phyloP scores from a whole-genome alignment of 768 basidiomycete genomes.

The Mycena epipterygia region DNA sequence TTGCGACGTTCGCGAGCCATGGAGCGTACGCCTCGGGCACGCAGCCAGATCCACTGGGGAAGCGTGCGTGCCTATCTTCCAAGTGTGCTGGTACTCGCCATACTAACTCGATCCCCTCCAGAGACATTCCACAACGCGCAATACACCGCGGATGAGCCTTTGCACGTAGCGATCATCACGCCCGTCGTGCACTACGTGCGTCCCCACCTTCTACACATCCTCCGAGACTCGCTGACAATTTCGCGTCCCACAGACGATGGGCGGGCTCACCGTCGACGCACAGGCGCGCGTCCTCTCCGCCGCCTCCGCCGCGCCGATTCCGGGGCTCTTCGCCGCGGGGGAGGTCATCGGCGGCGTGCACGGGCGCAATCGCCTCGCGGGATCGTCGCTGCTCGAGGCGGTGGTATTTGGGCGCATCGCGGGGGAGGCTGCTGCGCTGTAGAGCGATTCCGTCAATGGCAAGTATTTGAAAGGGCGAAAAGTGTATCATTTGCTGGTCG shows the following conservation, averaged over 20 bases:
- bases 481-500: too few species aligned
- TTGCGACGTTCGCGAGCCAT: conserved; percentile 33
- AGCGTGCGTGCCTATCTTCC: conserved; percentile 8
- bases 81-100: not conserved
- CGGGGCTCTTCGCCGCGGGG: conserved; percentile 43
- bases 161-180: conserved; percentile 42
- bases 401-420: conserved; percentile 47
- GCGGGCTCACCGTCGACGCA: conserved; percentile 41
- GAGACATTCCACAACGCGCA: conserved; percentile 5
- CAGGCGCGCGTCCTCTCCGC: conserved; percentile 38
- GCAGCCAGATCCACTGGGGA: conserved; percentile 39
- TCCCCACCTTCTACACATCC: not conserved
- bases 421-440: conserved; percentile 38
- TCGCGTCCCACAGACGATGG: conserved; percentile 40
- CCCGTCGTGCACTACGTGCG: conserved; percentile 46
- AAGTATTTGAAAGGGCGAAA: too few species aligned
- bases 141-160: conserved; percentile 30
- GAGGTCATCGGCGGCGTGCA: conserved; percentile 48
- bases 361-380: conserved; percentile 44
- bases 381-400: conserved; percentile 44
- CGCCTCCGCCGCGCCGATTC: conserved; percentile 25
- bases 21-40: conserved; percentile 28
- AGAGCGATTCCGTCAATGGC: too few species aligned
- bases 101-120: not conserved
- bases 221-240: not conserved